Percentiles rank a stretch among this genome's conserved stretches.
phyloP scores from a whole-genome alignment of 2,329 filamentous ascomycete genomes.

The Paraconiothyrium sp. region DNA sequence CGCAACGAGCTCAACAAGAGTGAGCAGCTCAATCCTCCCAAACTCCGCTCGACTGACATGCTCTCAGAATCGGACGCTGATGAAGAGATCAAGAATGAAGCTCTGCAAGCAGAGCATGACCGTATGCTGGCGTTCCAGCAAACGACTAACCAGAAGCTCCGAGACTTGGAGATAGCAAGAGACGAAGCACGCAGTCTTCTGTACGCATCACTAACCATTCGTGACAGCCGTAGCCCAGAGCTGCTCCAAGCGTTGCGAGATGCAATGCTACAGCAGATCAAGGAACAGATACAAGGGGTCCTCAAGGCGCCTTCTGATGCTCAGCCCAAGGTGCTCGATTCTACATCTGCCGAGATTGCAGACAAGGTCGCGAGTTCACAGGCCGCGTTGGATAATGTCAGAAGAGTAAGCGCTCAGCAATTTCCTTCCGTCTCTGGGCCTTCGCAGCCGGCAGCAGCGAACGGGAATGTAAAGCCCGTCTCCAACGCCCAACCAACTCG shows the following conservation, averaged over 20 bases:
- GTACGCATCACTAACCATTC: constrained; percentile 41
- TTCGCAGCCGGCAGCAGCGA: constrained; percentile 20
- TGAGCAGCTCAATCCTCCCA: constrained; percentile 18
- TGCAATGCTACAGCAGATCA: constrained; percentile 44
- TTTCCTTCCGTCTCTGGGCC: constrained; percentile 31
- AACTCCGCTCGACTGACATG: constrained; percentile 1
- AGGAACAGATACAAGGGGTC: constrained; percentile 45
- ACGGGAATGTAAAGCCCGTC: neutral
- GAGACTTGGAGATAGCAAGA: constrained; percentile 46
- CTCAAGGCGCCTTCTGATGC: constrained; percentile 43
- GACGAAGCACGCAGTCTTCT: constrained; percentile 49
- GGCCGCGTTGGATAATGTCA: constrained; percentile 47
- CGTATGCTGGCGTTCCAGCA: constrained; percentile 47
- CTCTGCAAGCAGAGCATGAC: constrained; percentile 47
- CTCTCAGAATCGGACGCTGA: constrained; percentile 39
- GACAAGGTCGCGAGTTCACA: constrained; percentile 45
- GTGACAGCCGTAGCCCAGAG: constrained; percentile 43
- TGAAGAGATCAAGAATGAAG: constrained; percentile 40
- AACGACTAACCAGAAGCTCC: constrained; percentile 44
- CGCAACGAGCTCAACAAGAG: constrained; percentile 49
- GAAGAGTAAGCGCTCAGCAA: constrained; percentile 49
- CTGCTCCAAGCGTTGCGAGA: constrained; percentile 43
- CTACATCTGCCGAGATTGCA: constrained; percentile 45
- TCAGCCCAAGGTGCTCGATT: constrained; percentile 42
- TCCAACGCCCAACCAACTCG: neutral